These are phyloP conservation scores for Boletellus emodensis DNA, from an alignment of 768 basidiomycete species.

Conservation along the genomic window DNA sequence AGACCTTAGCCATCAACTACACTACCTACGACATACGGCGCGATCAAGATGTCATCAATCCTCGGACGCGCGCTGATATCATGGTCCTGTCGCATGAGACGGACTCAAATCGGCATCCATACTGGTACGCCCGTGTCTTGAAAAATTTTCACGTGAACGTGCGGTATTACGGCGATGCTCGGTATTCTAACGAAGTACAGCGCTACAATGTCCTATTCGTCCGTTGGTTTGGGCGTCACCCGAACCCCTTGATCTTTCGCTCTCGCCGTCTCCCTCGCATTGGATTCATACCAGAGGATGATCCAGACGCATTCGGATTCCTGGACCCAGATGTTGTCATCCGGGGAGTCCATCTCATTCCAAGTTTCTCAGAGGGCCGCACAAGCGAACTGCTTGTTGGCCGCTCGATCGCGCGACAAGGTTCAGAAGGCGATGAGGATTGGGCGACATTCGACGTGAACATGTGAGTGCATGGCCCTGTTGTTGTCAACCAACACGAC, in stretches of 20 bases:
- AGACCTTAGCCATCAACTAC: constrained; percentile 23
- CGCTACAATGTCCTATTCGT: not conserved
- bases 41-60: not conserved
- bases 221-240: not conserved
- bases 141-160: not conserved
- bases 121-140: not conserved
- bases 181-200: too few relatives aligned
- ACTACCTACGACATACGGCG: constrained; percentile 25
- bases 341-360: not conserved
- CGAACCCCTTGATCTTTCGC: not conserved
- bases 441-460: constrained; percentile 22
- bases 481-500: constrained; percentile 27
- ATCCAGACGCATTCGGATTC: not conserved
- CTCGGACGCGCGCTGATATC: not conserved
- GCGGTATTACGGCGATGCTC: not conserved
- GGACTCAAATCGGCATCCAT: not conserved
- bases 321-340: not conserved
- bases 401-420: constrained; percentile 9
- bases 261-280: not conserved
- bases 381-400: constrained; percentile 5
- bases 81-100: not conserved
- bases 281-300: not conserved
- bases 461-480: constrained; percentile 18
- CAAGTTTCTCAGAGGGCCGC: constrained; percentile 1
- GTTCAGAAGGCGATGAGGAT: constrained; percentile 23